Percentiles rank a stretch among this genome's conserved stretches.
Evolutionary conservation across 2,329 filamentous ascomycete genomes (phyloP).

Genomic region (Cladosporium velox): DNA sequence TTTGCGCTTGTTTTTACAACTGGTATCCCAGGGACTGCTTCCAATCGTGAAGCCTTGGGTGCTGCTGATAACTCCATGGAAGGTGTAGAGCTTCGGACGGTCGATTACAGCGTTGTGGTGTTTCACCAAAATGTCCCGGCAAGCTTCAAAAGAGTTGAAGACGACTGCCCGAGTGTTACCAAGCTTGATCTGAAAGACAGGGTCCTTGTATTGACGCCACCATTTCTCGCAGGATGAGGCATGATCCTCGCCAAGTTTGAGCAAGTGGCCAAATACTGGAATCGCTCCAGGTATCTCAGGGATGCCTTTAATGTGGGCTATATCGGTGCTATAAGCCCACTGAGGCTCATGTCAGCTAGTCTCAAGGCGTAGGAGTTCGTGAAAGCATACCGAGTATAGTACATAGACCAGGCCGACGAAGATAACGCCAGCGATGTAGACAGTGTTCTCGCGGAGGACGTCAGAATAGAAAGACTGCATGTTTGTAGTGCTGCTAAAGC

Average conservation of each 20-base stretch:
- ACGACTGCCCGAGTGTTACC: slow-evolving; percentile 57
- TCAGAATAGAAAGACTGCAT: not conserved
- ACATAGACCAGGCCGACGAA: not conserved
- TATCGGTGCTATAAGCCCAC: slow-evolving; percentile 43
- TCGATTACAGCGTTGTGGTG: slow-evolving; percentile 55
- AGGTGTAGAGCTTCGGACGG: slow-evolving; percentile 55
- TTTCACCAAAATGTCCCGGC: slow-evolving; percentile 53
- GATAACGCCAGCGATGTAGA: not conserved
- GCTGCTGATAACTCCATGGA: slow-evolving; percentile 55
- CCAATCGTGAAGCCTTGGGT: slow-evolving; percentile 59
- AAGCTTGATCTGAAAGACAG: slow-evolving; percentile 56
- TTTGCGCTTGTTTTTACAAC: slow-evolving; percentile 56
- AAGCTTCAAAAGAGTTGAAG: slow-evolving; percentile 56
- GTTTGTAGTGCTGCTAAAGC: not conserved
- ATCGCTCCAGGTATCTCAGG: slow-evolving; percentile 54
- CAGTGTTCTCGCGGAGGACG: not conserved
- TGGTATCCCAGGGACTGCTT: slow-evolving; percentile 56
- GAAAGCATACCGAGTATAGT: not conserved
- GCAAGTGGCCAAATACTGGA: slow-evolving; percentile 54
- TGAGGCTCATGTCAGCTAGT: not conserved
- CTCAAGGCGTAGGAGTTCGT: no score
- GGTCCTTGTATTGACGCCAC: slow-evolving; percentile 50
- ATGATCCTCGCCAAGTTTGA: slow-evolving; percentile 56
- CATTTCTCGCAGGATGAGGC: slow-evolving; percentile 53
- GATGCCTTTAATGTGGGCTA: slow-evolving; percentile 52